phyloP scores from a whole-genome alignment of 257 asterid species.

The Cordia subcordata region DNA sequence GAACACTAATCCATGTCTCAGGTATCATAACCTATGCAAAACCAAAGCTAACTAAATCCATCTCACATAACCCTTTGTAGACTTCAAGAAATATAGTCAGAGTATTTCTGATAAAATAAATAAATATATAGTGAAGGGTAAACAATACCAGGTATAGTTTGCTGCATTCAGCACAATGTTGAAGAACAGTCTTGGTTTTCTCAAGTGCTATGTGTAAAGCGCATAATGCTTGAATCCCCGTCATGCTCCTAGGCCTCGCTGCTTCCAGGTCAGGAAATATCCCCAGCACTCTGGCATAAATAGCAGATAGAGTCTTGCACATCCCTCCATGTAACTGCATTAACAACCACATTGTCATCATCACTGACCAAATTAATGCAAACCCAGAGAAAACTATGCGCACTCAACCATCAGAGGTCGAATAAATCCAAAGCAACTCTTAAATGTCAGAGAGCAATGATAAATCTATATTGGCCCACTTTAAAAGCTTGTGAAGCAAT shows the following conservation, averaged over 20 bases:
- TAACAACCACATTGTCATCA: conserved; percentile 20
- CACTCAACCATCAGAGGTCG: background rate
- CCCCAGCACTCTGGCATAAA: conserved; percentile 70
- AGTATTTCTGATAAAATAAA: background rate
- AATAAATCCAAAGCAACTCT: too few relatives aligned
- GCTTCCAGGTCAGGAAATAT: conserved; percentile 96
- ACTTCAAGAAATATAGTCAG: background rate
- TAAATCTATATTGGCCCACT: too few relatives aligned
- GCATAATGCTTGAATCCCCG: conserved; percentile 98
- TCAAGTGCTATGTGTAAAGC: conserved; percentile 97
- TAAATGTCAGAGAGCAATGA: too few relatives aligned
- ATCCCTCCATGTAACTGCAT: conserved; percentile 92
- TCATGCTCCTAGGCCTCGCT: conserved; percentile 94
- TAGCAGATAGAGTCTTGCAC: conserved; percentile 77
- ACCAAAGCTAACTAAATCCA: too few relatives aligned
- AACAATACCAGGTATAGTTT: conserved; percentile 87
- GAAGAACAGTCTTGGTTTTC: conserved; percentile 90
- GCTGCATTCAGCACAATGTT: conserved; percentile 92
- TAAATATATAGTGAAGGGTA: background rate
- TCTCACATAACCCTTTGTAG: too few relatives aligned
- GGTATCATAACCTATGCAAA: too few relatives aligned
- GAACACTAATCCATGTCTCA: too few relatives aligned
- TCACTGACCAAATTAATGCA: background rate
- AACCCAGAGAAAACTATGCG: background rate
- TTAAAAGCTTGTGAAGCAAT: too few relatives aligned